phyloP scores from a whole-genome alignment of 768 basidiomycete genomes.

The Imleria badia region DNA sequence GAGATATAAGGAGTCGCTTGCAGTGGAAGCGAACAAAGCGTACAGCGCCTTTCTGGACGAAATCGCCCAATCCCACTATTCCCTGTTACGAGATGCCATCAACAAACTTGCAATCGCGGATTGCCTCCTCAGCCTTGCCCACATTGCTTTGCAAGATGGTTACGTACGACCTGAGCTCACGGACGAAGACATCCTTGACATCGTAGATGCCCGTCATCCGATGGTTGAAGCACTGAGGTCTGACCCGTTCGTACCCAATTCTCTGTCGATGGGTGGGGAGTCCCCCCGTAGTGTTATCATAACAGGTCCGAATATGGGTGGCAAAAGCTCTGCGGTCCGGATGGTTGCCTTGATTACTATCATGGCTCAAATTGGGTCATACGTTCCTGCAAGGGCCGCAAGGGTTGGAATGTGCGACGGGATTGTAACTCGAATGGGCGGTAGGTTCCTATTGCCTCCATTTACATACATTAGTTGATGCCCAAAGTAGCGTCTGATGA shows the following conservation, averaged over 20 bases:
- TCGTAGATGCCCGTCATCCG: slow-evolving; percentile 86
- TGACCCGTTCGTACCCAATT: slow-evolving; percentile 87
- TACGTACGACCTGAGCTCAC: slow-evolving; percentile 80
- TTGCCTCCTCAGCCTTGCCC: slow-evolving; percentile 83
- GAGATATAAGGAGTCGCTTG: slow-evolving; percentile 69
- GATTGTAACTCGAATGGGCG: slow-evolving; percentile 88
- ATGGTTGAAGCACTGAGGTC: slow-evolving; percentile 81
- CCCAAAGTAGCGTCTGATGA: slow-evolving; percentile 74
- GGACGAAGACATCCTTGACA: slow-evolving; percentile 64
- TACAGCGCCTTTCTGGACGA: slow-evolving; percentile 68
- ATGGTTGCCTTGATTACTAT: slow-evolving; percentile 76
- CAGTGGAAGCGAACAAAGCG: slow-evolving; percentile 64
- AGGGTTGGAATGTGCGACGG: slow-evolving; percentile 80
- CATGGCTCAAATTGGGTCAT: slow-evolving; percentile 88
- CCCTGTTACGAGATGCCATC: slow-evolving; percentile 68
- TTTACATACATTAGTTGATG: neutral
- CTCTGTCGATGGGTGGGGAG: slow-evolving; percentile 59
- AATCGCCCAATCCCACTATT: slow-evolving; percentile 68
- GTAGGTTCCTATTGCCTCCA: slow-evolving; percentile 38
- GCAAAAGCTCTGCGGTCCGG: slow-evolving; percentile 81
- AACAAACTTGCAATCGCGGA: slow-evolving; percentile 83
- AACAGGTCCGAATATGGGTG: slow-evolving; percentile 87
- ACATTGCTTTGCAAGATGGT: slow-evolving; percentile 69
- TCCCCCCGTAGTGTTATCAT: slow-evolving; percentile 63
- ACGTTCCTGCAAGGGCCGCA: slow-evolving; percentile 79